Conservation (phyloP, 1,284 basidiomycete genomes). For the Porodaedalea pini region DNA sequence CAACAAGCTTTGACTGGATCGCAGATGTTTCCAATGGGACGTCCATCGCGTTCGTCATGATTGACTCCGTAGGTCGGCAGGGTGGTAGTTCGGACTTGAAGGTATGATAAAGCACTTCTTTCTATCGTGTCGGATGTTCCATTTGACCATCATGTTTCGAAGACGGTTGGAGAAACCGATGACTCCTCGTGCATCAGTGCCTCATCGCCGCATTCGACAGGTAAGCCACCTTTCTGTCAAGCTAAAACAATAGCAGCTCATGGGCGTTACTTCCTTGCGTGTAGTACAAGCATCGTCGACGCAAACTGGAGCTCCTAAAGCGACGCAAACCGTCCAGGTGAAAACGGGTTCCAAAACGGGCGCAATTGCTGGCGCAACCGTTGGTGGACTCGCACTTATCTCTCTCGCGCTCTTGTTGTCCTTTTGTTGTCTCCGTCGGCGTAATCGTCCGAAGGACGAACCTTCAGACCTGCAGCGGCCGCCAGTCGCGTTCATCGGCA, state of each 20-base stretch:
- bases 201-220: constrained; percentile 48
- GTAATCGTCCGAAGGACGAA: constrained; percentile 30
- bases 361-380: constrained; percentile 54
- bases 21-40: constrained; percentile 58
- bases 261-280: background rate
- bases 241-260: background rate
- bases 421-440: constrained; percentile 42
- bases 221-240: constrained; percentile 20
- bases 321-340: constrained; percentile 13
- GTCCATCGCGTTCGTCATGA: constrained; percentile 56
- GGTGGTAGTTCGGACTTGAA: constrained; percentile 57
- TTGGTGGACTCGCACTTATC: constrained; percentile 53
- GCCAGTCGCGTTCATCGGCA: constrained; percentile 6
- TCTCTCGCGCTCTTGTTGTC: constrained; percentile 48
- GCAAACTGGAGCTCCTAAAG: constrained; percentile 24
- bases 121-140: background rate
- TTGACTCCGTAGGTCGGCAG: constrained; percentile 50
- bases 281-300: constrained; percentile 14
- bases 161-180: constrained; percentile 45
- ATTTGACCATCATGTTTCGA: background rate
- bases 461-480: background rate
- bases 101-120: constrained; percentile 3
- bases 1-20: constrained; percentile 51
- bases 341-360: constrained; percentile 31
- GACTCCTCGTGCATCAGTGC: constrained; percentile 50